Base-by-base conservation (phyloP, 352 stramenopile species). In the Globisporangium uncinulatum region DNA sequence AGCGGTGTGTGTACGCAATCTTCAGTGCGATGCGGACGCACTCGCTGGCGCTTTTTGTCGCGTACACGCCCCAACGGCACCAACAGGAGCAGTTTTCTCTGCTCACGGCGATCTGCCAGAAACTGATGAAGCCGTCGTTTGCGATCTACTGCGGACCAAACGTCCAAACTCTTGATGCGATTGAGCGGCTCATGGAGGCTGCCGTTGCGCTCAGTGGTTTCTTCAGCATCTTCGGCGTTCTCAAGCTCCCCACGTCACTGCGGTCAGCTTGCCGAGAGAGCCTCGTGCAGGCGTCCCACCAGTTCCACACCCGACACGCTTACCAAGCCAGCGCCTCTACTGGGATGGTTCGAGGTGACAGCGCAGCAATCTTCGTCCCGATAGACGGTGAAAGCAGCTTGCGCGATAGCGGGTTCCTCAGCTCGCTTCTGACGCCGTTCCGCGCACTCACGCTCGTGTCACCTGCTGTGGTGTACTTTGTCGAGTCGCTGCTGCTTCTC, bases 1-100 rank as follows among this genome's bases (percentile, higher is more conserved):
- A 87, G 20, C 63, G 76, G 2, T 87, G 79, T 48, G 54, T 59
- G 7, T 89, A 75, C 37, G 67, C 73, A 6, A 61, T 89, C 1
- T 71, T 79, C 17, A 71, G 58, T 39, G 74, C 72, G 3, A 34
- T 86, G 46, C 74, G 57, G 31, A 54, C 61, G 31, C 53, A 67
- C 10, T 58, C 69, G 34, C 48, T 75, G 17, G 53, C 70, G 17
- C 51, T 87, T 1, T 29, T 71, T 17, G 51, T 66, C 10, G 65
- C 72, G 7, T 71, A 66, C 39, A 57, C 53, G 20, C n/a, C n/a
- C 0, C 9, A 44, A 17, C 21, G 49, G n/a, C 31, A 42, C 8
- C 21, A 32, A 32, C 49, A 61, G 19, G 56, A 59, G 4, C 47
- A 54, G 13, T 60, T 47, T 1, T 57, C 59, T 13, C 37, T 54